These are phyloP conservation scores for Colletotrichum falcatum DNA, from an alignment of 2,329 filamentous ascomycete genomes.

Conservation along the genomic window DNA sequence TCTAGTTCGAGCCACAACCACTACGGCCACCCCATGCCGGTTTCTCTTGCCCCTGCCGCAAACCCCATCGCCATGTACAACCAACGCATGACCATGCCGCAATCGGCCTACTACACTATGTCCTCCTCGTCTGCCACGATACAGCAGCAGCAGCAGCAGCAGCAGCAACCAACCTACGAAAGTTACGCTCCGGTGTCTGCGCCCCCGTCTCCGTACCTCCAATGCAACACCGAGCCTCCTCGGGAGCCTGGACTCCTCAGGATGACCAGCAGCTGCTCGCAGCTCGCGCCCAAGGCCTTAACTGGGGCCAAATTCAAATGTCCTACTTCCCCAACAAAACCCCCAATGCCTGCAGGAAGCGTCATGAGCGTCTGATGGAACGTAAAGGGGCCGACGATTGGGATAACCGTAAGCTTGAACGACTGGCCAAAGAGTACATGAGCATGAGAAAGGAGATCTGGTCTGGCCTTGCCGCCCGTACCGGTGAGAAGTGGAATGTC, in stretches of 20 bases:
- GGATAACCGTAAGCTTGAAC: constrained; percentile 80
- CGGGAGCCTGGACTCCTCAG: constrained; percentile 76
- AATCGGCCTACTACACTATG: constrained; percentile 55
- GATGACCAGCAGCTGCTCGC: constrained; percentile 81
- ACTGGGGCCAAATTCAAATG: constrained; percentile 85
- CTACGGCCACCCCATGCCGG: constrained; percentile 52
- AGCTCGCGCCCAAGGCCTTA: constrained; percentile 80
- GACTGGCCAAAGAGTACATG: constrained; percentile 83
- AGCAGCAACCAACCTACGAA: constrained; percentile 51
- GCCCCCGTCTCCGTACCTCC: constrained; percentile 51
- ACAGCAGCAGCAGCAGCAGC: constrained; percentile 46
- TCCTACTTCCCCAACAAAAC: constrained; percentile 83
- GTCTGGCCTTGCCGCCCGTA: constrained; percentile 76
- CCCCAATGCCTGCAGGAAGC: constrained; percentile 88
- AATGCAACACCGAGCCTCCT: constrained; percentile 65
- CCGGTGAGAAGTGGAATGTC: constrained; percentile 86
- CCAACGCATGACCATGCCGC: constrained; percentile 54
- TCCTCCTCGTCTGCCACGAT: constrained; percentile 51
- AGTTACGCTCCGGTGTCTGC: constrained; percentile 51
- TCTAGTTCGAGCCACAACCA: constrained; percentile 53
- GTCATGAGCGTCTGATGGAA: constrained; percentile 87
- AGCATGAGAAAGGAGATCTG: constrained; percentile 84
- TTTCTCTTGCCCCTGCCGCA: constrained; percentile 55
- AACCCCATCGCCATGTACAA: constrained; percentile 56
- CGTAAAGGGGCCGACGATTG: constrained; percentile 80